Evolutionary conservation across 345 rosid genomes (phyloP).

Genomic region (Acer campestre): DNA sequence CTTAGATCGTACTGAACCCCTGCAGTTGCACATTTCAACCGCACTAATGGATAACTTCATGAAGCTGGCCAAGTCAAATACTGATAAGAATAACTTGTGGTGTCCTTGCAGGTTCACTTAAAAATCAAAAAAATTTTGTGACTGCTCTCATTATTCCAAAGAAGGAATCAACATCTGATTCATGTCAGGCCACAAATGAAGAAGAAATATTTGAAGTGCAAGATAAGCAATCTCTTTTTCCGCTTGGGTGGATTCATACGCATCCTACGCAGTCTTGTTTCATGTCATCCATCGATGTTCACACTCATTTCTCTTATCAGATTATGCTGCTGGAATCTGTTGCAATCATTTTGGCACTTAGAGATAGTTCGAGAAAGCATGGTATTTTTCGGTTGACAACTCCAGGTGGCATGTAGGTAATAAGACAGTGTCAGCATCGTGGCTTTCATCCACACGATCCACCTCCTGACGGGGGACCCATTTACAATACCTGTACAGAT

Average conservation of each 20-base stretch:
- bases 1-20: constrained; percentile 65
- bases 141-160: constrained; percentile 96
- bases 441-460: constrained; percentile 86
- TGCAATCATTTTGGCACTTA: constrained; percentile 99
- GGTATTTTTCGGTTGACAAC: constrained; percentile 91
- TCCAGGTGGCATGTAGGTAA: constrained; percentile 93
- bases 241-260: constrained; percentile 99
- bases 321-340: constrained; percentile 96
- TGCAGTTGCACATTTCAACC: constrained; percentile 89
- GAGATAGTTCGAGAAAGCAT: constrained; percentile 74
- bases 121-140: constrained; percentile 78
- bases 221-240: constrained; percentile 89
- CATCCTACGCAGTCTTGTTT: constrained; percentile 99
- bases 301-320: constrained; percentile 98
- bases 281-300: constrained; percentile 98
- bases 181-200: constrained; percentile 95
- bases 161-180: constrained; percentile 91
- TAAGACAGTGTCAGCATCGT: constrained; percentile 81
- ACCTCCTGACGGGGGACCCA: constrained; percentile 87
- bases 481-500: constrained; percentile 80
- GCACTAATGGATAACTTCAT: constrained; percentile 90
- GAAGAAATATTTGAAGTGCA: constrained; percentile 99
- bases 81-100: constrained; percentile 92
- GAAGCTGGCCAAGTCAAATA: constrained; percentile 91
- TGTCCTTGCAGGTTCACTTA: constrained; percentile 90